Percentiles rank a stretch among this genome's conserved stretches.
Evolutionary conservation across 129 eudicot species (phyloP).

Genomic region (Flaveria ramosissima): DNA sequence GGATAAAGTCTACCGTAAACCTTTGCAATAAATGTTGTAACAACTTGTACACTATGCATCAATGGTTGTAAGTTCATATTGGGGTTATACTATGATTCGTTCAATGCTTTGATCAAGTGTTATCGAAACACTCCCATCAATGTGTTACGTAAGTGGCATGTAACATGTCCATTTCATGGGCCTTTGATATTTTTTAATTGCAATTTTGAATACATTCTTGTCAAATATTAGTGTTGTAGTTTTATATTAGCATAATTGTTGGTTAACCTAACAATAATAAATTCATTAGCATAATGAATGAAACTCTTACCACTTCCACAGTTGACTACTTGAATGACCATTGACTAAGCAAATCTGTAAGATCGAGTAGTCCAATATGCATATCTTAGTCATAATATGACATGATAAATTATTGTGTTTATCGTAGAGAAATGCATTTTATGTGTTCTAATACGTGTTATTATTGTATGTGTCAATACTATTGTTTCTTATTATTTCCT

Average conservation of each 20-base stretch:
- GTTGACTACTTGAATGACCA: conserved; percentile 14
- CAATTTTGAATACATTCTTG: not conserved
- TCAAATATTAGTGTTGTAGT: not conserved
- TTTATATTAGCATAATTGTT: no score
- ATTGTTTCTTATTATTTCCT: not conserved
- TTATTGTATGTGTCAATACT: not conserved
- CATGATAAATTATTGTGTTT: not conserved
- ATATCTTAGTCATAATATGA: not conserved
- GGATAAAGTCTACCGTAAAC: conserved; percentile 7
- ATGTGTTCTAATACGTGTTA: not conserved
- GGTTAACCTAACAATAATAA: not conserved
- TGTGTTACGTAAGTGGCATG: not conserved
- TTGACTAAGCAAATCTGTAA: not conserved
- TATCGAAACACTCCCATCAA: conserved; percentile 16
- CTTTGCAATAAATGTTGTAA: conserved; percentile 9
- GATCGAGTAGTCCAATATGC: not conserved
- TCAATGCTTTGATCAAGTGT: conserved; percentile 23
- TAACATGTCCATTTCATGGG: conserved; percentile 15
- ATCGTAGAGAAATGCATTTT: not conserved
- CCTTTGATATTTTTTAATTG: not conserved
- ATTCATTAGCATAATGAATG: not conserved
- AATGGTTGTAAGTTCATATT: not conserved
- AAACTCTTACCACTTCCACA: not conserved
- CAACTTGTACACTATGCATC: not conserved
- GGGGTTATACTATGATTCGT: conserved; percentile 10